Conservation (phyloP, 2,329 filamentous ascomycete genomes). For the Xylariaceae sp. region DNA sequence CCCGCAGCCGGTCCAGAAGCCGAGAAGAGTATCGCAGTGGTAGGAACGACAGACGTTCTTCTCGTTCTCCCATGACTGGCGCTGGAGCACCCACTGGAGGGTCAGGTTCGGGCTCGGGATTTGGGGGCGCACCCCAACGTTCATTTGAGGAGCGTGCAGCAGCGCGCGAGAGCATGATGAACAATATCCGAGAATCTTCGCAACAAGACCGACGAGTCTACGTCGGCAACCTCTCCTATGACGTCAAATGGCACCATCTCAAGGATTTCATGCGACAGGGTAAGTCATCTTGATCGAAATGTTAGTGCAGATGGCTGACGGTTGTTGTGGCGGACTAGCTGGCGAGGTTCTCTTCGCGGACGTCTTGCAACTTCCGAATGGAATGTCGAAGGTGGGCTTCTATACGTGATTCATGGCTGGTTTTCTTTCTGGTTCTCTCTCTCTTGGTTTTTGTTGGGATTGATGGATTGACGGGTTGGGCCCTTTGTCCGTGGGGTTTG, state of each 20-base stretch:
- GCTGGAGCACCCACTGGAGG: slow-evolving; percentile 68
- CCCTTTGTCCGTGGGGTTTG: slow-evolving; percentile 79
- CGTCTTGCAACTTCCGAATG: slow-evolving; percentile 98
- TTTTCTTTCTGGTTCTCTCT: slow-evolving; percentile 67
- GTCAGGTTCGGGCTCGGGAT: slow-evolving; percentile 62
- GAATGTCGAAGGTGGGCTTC: slow-evolving; percentile 99
- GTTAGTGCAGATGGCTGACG: slow-evolving; percentile 38
- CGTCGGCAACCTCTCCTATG: slow-evolving; percentile 97
- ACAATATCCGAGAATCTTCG: slow-evolving; percentile 85
- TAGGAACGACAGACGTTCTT: slow-evolving; percentile 72
- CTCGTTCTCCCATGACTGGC: slow-evolving; percentile 83
- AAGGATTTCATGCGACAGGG: slow-evolving; percentile 99
- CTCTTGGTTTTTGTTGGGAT: slow-evolving; percentile 71
- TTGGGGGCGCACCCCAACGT: slow-evolving; percentile 67
- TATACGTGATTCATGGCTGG: slow-evolving; percentile 85
- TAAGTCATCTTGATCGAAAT: slow-evolving; percentile 47
- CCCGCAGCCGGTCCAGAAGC: slow-evolving; percentile 75
- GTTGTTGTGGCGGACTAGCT: slow-evolving; percentile 56
- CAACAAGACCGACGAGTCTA: slow-evolving; percentile 99
- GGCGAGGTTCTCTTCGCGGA: slow-evolving; percentile 99
- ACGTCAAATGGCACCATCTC: slow-evolving; percentile 99
- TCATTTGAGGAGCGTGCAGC: slow-evolving; percentile 79
- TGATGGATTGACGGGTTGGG: slow-evolving; percentile 99
- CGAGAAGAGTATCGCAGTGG: slow-evolving; percentile 66
- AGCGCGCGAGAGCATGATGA: slow-evolving; percentile 95